Percentiles rank a stretch among this genome's conserved stretches.
phyloP scores from a whole-genome alignment of 352 stramenopile species.

The Pythium pyrilobum region DNA sequence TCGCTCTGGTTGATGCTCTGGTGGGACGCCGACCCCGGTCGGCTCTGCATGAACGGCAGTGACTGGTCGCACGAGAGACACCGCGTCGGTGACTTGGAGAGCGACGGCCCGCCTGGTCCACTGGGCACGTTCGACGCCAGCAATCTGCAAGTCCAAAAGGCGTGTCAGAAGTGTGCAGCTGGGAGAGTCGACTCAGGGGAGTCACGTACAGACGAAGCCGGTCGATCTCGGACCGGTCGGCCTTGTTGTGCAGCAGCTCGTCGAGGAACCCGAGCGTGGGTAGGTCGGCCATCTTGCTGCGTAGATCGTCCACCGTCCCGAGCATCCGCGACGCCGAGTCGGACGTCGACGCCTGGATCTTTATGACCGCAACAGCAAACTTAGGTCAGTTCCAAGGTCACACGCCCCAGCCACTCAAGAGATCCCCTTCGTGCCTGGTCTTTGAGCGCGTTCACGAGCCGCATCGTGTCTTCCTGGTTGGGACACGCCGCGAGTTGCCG shows the following conservation, averaged over 20 bases:
- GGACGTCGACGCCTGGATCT: slow-evolving; percentile 36
- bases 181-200: slow-evolving; percentile 22
- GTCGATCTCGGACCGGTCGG: slow-evolving; percentile 48
- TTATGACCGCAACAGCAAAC: too few relatives aligned
- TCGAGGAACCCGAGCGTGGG: slow-evolving; percentile 46
- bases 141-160: neutral
- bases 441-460: slow-evolving; percentile 40
- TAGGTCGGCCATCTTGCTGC: slow-evolving; percentile 35
- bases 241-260: slow-evolving; percentile 46
- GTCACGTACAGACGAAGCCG: slow-evolving; percentile 14
- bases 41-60: slow-evolving; percentile 23
- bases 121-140: neutral
- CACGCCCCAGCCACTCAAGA: neutral
- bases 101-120: slow-evolving; percentile 21
- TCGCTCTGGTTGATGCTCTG: neutral
- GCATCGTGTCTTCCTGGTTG: slow-evolving; percentile 60
- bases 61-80: slow-evolving; percentile 61
- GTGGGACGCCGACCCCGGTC: neutral
- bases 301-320: slow-evolving; percentile 48
- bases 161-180: slow-evolving; percentile 1
- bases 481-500: slow-evolving; percentile 41
- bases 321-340: slow-evolving; percentile 39
- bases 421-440: slow-evolving; percentile 34
- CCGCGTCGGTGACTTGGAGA: slow-evolving; percentile 50
- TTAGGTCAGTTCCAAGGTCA: too few relatives aligned